Evolutionary conservation across 345 rosid genomes (phyloP).

Genomic region (Eucalyptus curtisii): DNA sequence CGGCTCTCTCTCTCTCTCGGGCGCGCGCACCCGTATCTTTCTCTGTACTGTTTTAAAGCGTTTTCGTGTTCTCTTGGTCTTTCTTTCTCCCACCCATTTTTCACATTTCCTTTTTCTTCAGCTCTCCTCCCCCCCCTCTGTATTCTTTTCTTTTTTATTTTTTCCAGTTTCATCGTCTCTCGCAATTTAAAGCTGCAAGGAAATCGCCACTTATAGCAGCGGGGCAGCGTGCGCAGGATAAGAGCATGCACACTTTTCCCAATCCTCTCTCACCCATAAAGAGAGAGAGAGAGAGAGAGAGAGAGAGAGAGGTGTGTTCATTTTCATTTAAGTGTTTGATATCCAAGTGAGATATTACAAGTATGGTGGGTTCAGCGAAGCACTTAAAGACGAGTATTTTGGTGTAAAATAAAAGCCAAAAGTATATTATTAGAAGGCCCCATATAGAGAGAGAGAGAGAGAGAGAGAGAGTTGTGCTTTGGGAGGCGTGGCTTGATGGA

Average conservation of each 20-base stretch:
- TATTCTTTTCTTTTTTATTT: not conserved
- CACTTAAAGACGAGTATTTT: not conserved
- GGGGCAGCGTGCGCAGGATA: slow-evolving; percentile 38
- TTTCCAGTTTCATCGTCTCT: not conserved
- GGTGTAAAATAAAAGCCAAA: slow-evolving; percentile 1
- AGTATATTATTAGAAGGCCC: not conserved
- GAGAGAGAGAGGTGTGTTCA: not conserved
- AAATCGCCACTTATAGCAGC: slow-evolving; percentile 51
- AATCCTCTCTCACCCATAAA: not conserved
- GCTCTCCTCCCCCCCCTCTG: not conserved
- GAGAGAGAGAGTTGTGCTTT: slow-evolving; percentile 11
- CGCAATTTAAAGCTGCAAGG: slow-evolving; percentile 79
- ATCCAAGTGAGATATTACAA: not conserved
- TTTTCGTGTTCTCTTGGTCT: not conserved
- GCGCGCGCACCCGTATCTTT: not conserved
- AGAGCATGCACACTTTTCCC: slow-evolving; percentile 42
- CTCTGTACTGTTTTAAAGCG: not conserved
- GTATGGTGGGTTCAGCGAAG: not conserved
- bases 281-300: not conserved
- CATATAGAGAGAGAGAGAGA: not conserved
- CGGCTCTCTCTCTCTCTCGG: not conserved
- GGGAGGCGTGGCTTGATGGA: slow-evolving; percentile 45
- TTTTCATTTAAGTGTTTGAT: not conserved
- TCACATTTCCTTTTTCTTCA: not conserved
- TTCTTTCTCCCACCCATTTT: not conserved